These are phyloP conservation scores for Inga leiocalycina DNA, from an alignment of 306 rosid species.

Conservation along the genomic window DNA sequence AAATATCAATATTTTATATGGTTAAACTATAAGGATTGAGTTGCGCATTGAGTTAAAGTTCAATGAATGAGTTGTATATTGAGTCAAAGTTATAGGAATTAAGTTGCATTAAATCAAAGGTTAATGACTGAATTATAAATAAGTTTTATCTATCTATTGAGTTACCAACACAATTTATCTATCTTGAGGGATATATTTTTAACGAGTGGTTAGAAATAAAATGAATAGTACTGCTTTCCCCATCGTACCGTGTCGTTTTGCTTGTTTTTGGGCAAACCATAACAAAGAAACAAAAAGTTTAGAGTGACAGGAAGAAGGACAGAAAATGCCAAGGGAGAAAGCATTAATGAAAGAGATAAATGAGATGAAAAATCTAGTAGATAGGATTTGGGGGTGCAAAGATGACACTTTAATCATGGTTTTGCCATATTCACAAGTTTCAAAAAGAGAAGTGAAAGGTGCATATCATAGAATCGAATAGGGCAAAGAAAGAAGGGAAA, in stretches of 20 bases:
- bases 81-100: too few relatives aligned
- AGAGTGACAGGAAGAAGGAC: background rate
- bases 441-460: background rate
- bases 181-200: background rate
- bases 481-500: background rate
- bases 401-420: slow-evolving; percentile 3
- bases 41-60: too few relatives aligned
- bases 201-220: background rate
- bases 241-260: background rate
- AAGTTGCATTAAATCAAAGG: too few relatives aligned
- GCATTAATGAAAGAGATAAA: background rate
- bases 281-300: background rate
- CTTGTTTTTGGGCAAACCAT: background rate
- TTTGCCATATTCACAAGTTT: slow-evolving; percentile 13
- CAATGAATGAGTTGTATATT: too few relatives aligned
- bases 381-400: background rate
- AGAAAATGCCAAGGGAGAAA: background rate
- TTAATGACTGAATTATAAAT: too few relatives aligned
- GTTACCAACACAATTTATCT: background rate
- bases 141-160: background rate
- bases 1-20: too few relatives aligned
- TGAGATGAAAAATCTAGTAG: background rate
- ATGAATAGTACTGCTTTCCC: background rate
- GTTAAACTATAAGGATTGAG: too few relatives aligned
- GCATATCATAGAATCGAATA: background rate